A percentile compares a stretch with the other conserved stretches of the same genome.
phyloP scores from a whole-genome alignment of 768 basidiomycete species.

The Trichaptum fuscoviolaceum region DNA sequence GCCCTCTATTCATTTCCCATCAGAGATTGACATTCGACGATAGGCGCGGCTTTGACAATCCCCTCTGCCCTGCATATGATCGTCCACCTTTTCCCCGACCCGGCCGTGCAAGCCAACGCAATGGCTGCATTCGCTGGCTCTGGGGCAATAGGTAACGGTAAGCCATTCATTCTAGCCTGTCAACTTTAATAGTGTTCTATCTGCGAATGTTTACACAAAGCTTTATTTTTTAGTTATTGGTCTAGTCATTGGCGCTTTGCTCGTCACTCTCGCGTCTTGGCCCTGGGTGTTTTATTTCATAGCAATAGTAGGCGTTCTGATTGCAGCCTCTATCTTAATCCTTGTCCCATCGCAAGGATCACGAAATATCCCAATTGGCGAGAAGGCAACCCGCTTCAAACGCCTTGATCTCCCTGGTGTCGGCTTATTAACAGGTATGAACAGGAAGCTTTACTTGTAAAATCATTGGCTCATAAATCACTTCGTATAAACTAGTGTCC shows the following conservation, averaged over 20 bases:
- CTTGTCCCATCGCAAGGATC: conserved; percentile 28
- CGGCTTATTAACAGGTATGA: conserved; percentile 27
- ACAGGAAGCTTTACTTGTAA: not conserved
- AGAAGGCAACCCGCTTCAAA: conserved; percentile 1
- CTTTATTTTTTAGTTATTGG: conserved; percentile 29
- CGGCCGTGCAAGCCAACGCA: conserved; percentile 40
- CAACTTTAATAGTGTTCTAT: no score
- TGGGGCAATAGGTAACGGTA: conserved; percentile 42
- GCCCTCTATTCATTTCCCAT: not conserved
- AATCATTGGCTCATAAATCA: not conserved
- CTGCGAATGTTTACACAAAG: not conserved
- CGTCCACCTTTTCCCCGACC: conserved; percentile 45
- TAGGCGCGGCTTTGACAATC: conserved; percentile 43
- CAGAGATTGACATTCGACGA: no score
- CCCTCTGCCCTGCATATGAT: conserved; percentile 48
- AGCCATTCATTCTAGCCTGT: conserved; percentile 6
- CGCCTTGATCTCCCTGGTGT: conserved; percentile 30
- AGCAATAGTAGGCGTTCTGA: conserved; percentile 32
- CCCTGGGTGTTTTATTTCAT: conserved; percentile 49
- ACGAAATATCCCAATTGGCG: conserved; percentile 1
- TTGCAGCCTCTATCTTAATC: conserved; percentile 27
- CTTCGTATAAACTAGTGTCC: conserved; percentile 16
- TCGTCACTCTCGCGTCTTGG: conserved; percentile 37
- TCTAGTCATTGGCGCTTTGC: conserved; percentile 39
- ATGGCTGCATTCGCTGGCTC: conserved; percentile 42